Evolutionary conservation across 306 rosid species (phyloP).

Genomic region (Pyrus communis): DNA sequence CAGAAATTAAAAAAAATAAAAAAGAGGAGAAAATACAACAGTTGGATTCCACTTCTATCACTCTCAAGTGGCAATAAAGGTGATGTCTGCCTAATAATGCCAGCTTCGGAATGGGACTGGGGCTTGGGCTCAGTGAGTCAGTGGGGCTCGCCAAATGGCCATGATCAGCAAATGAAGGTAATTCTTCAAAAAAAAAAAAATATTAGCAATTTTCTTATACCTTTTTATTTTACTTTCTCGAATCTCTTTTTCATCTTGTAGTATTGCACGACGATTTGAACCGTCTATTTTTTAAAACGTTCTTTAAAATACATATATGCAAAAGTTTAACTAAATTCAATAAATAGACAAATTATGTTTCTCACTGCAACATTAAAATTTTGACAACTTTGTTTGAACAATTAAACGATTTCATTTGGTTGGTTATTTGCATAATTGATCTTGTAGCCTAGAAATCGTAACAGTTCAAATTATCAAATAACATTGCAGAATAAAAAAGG

Average conservation of each 20-base stretch:
- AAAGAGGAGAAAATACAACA: not conserved
- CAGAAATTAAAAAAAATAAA: not conserved
- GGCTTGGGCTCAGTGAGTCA: not conserved
- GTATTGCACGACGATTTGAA: too few relatives aligned
- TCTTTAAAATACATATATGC: too few relatives aligned
- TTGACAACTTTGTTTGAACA: too few relatives aligned
- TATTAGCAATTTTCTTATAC: not conserved
- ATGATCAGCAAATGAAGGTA: not conserved
- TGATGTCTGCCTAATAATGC: conserved; percentile 26
- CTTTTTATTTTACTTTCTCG: too few relatives aligned
- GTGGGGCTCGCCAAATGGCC: not conserved
- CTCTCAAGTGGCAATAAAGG: conserved; percentile 24
- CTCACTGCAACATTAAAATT: accelerated
- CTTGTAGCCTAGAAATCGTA: too few relatives aligned
- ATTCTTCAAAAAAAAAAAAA: too few relatives aligned
- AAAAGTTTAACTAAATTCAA: too few relatives aligned
- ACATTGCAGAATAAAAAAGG: too few relatives aligned
- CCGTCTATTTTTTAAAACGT: accelerated
- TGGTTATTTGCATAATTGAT: too few relatives aligned
- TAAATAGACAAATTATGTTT: too few relatives aligned
- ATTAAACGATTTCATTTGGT: too few relatives aligned
- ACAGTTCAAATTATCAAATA: too few relatives aligned
- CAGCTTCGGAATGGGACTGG: conserved; percentile 28
- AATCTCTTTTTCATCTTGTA: accelerated
- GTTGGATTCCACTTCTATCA: conserved; percentile 56